Evolutionary conservation across 257 asterid species (phyloP), one percentile per base, ranked within the genome.

Genomic region (Solanum paucissectum): DNA sequence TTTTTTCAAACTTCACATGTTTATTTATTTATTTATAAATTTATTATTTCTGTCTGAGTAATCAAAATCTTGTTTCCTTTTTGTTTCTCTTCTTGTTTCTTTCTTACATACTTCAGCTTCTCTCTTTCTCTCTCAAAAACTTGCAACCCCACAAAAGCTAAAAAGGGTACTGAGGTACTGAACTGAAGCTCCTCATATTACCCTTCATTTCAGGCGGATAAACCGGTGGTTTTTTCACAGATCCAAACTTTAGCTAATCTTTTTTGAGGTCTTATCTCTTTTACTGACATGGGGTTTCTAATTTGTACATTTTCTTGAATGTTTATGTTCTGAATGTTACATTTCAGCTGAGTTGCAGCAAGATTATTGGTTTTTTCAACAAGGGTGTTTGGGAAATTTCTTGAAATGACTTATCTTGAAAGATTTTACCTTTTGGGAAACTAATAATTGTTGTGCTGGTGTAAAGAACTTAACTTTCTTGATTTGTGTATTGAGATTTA

Each of bases 201-300:
- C 73, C 88, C 88, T 76, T 60, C 88, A 58, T 87, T 87, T 87
- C 37, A 75, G 88, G 85, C 88, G 77, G 49, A 87, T 58, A 76
- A 87, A 60, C 86, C 86, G 88, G 86, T 87, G 86, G 34, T 86
- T 75, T 76, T 87, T 86, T 52, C 74, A 58, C 85, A 60, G 88
- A 87, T 87, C 88, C 88, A 87, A 87, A 37, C 29, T 38, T 13
- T 37, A 58, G 23, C 58, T 84, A 1, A n/a, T 62, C 62, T 29
- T 86, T 60, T 46, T 86, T 25, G 46, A 23, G 62, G 66, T 44
- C 23, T 72, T 42, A 34, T 72, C 5, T 72, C 83, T 86, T 72
- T 86, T 27, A 46, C 73, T 73, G 84, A 72, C 73, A 71, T 37
- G n/a, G 40, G 72, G 58, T 86, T 44, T 79, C 14, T 79, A 44